Conservation (phyloP, 2,329 filamentous ascomycete species). For the Aspergillus niger region DNA sequence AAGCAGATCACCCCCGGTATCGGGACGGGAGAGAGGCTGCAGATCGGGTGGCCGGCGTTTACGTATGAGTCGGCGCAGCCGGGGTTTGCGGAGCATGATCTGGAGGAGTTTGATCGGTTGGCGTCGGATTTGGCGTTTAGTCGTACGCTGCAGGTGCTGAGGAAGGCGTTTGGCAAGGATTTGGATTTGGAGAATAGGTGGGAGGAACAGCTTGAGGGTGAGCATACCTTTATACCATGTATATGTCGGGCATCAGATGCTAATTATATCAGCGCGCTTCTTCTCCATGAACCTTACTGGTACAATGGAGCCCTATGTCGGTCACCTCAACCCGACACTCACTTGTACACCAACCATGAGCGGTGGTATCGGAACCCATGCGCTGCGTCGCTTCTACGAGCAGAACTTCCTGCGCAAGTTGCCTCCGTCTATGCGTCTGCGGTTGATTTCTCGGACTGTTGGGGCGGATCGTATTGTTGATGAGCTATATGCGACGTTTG, state of each 20-base stretch:
- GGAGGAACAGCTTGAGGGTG: constrained; percentile 42
- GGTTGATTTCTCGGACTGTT: constrained; percentile 59
- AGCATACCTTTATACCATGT: background rate
- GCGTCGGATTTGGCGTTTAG: constrained; percentile 68
- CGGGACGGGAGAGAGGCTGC: constrained; percentile 50
- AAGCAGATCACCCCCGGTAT: constrained; percentile 55
- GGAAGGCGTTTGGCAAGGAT: constrained; percentile 59
- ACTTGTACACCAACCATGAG: constrained; percentile 42
- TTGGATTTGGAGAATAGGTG: constrained; percentile 38
- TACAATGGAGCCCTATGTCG: constrained; percentile 35
- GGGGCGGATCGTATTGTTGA: constrained; percentile 63
- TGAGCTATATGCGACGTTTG: constrained; percentile 60
- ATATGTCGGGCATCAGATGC: background rate
- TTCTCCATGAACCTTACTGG: constrained; percentile 33
- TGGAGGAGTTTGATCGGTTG: constrained; percentile 67
- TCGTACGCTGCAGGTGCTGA: constrained; percentile 62
- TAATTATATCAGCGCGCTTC: constrained; percentile 16
- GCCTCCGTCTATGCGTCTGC: constrained; percentile 54
- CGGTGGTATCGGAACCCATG: constrained; percentile 45
- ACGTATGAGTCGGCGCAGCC: constrained; percentile 59
- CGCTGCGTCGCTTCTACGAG: constrained; percentile 55
- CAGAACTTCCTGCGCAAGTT: constrained; percentile 58
- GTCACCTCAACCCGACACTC: constrained; percentile 31
- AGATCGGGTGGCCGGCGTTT: constrained; percentile 44
- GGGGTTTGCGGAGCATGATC: constrained; percentile 71